Evolutionary conservation across 1,139 yeast species (phyloP), one percentile per base, ranked within the genome.

Genomic region (Blastobotrys buckinghamii): DNA sequence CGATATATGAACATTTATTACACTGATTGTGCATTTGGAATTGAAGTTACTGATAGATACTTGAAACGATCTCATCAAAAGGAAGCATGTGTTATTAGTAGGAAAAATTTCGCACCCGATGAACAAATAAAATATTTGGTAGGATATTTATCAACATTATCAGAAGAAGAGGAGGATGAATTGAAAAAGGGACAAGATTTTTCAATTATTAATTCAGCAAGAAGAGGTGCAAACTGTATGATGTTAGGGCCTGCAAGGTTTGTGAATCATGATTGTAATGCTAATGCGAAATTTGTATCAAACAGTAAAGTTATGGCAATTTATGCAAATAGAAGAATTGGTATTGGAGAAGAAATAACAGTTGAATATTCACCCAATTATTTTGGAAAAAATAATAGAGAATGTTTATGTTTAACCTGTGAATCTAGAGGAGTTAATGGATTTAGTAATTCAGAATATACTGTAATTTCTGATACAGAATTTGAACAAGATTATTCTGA

Each of bases 221-320:
- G 70, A 3, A 55, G 62, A 34, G 64, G 64, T 6, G 59, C 59
- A 13, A 63, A 70, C 34, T 68, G 74, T 48, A 58, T 74, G 24
- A 70, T 74, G 75, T 62, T 74, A 37, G 78, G 78, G 0, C 78
- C 78, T 0, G 70, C 74, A 5, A 59, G 78, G 30, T 74, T 74
- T 56, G 72, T 74, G 16, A 74, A 74, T 53, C 78, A 74, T 55
- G 73, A 73, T 54, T 74, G 78, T 53, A 56, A 63, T 16, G 67
- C 75, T 5, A 74, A 73, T 55, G 67, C 73, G 2, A 59, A 62
- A 36, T 73, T 74, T 51, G 57, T 63, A 3, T 59, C 71, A 4
- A 55, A 56, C 2, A 65, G 64, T 8, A 51, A 54, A 48, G 56
- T 49, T 19, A 65, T 74, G 58, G 57, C 63, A 20, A 59, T 73